Evolutionary conservation across 139 green algal genomes (phyloP), one percentile per base, ranked within the genome.

Genomic region (Tetradesmus obliquus): DNA sequence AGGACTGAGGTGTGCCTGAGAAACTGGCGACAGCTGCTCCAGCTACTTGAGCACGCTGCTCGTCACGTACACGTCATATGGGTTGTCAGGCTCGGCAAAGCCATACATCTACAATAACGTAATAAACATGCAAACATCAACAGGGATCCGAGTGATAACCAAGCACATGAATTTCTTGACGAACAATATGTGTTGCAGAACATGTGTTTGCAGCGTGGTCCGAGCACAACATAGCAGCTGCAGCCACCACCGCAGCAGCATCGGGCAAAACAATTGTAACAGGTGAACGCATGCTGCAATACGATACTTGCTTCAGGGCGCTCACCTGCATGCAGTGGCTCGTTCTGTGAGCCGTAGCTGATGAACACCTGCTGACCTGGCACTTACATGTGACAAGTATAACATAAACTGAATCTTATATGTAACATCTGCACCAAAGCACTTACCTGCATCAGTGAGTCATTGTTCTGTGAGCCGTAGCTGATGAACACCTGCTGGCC

Each of bases 401-500:
- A 9, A 66, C 6, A 9, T 66, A 66, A 9, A 9, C 57, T 13
- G 57, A 66, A 66, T 66, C 57, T 66, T 7, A 66, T 13, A 7
- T 66, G 57, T 66, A 7, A 13, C 8, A 9, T 66, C 57, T 66
- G 57, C 6, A 13, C 6, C 57, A 66, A 7, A 32, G 22, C 79
- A 82, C 79, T 45, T 89, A 84, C 89, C 93, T 84, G 86, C 90
- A 90, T 83, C 19, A 97, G 88, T 4, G 79, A 91, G 91, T 97
- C 94, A 57, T 96, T 96, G 84, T 92, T 94, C 91, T 97, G 94
- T 6, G 87, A 32, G n/a, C 95, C 95, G 79, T 97, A 97, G 82
- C 84, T 93, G 55, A 95, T 93, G 80, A 96, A 95, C 4, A 96
- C 91, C 92, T 95, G 95, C 74, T 95, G 74, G 0, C 94, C 95